These are phyloP conservation scores for Lophiostoma macrostomum DNA, from an alignment of 495 filamentous ascomycete genomes.

Conservation along the genomic window DNA sequence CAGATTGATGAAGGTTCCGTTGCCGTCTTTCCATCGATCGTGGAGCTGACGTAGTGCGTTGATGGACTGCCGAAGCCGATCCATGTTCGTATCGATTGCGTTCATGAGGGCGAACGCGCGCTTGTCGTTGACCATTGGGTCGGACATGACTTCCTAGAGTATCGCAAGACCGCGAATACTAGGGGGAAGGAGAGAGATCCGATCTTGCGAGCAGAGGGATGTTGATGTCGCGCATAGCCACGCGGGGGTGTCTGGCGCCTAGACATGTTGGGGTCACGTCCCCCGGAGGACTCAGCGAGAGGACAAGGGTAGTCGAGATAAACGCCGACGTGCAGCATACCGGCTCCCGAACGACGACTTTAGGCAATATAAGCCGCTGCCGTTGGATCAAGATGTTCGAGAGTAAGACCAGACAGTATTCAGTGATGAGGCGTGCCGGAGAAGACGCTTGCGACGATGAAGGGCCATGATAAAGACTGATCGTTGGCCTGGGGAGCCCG, in stretches of 20 bases:
- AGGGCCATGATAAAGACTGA: no score
- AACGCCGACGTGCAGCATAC: slow-evolving; percentile 17
- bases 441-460: background rate
- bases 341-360: slow-evolving; percentile 6
- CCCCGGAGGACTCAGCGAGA: background rate
- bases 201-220: background rate
- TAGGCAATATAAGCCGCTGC: background rate
- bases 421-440: background rate
- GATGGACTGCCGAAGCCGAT: slow-evolving; percentile 27
- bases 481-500: no score
- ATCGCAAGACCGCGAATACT: background rate
- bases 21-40: slow-evolving; percentile 27
- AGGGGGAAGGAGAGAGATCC: slow-evolving; percentile 1
- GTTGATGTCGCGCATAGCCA: slow-evolving; percentile 20
- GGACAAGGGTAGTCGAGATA: slow-evolving; percentile 9
- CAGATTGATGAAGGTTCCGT: slow-evolving; percentile 28
- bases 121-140: slow-evolving; percentile 21
- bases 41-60: slow-evolving; percentile 24
- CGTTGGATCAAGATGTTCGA: no score
- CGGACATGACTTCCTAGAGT: slow-evolving; percentile 3
- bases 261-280: background rate
- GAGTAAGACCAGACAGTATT: no score
- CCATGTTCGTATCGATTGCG: slow-evolving; percentile 11
- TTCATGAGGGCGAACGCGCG: slow-evolving; percentile 14
- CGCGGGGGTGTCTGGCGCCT: background rate